Evolutionary conservation across 352 stramenopile genomes (phyloP).

Genomic region (Globisporangium okanoganense): DNA sequence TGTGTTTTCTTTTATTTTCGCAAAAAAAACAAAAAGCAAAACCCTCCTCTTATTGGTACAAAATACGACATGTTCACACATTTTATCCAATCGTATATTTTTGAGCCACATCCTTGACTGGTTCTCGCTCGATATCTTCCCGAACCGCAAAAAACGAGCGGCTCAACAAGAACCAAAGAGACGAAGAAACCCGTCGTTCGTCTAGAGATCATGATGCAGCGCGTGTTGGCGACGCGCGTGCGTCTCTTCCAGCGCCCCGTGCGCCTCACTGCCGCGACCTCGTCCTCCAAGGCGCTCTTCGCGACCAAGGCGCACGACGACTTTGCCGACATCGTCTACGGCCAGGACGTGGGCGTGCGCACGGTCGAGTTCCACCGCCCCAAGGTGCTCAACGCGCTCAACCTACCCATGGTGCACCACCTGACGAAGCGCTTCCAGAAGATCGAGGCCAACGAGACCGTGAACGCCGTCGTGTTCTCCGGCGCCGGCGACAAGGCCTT

Average conservation of each 20-base stretch:
- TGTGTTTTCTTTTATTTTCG: too few species aligned
- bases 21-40: background rate
- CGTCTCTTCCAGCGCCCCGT: conserved; percentile 58
- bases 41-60: conserved; percentile 22
- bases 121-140: conserved; percentile 8
- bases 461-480: conserved; percentile 84
- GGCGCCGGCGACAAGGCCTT: conserved; percentile 86
- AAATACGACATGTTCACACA: conserved; percentile 2
- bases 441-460: conserved; percentile 72
- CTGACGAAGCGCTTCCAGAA: conserved; percentile 85
- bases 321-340: conserved; percentile 71
- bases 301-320: conserved; percentile 38
- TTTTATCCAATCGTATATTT: conserved; percentile 22
- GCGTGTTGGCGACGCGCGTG: conserved; percentile 45
- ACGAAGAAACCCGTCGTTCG: background rate
- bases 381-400: conserved; percentile 90
- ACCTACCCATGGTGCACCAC: conserved; percentile 89
- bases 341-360: conserved; percentile 72
- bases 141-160: conserved; percentile 6
- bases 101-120: conserved; percentile 9
- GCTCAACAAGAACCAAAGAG: conserved; percentile 1
- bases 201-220: conserved; percentile 31
- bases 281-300: conserved; percentile 12
- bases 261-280: conserved; percentile 9
- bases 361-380: conserved; percentile 91